Conservation (phyloP, 2,329 filamentous ascomycete genomes). For the Chrysoporthe deuterocubensis region DNA sequence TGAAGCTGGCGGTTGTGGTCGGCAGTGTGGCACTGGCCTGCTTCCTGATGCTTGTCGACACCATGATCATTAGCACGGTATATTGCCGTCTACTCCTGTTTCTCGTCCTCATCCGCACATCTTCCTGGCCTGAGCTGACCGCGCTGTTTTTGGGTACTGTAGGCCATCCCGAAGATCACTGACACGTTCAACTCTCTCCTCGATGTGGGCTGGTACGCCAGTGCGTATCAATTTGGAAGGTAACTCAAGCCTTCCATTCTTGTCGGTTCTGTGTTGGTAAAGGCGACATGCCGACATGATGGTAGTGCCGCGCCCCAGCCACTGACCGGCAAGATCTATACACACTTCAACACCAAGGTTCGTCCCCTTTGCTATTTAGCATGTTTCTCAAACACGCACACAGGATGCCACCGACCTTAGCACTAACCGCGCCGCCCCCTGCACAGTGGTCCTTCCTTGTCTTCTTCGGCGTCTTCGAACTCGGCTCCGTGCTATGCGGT, state of each 20-base stretch:
- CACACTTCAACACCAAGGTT: constrained; percentile 43
- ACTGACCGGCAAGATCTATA: constrained; percentile 56
- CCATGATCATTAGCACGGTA: constrained; percentile 31
- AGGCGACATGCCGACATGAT: too few relatives aligned
- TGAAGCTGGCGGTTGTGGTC: constrained; percentile 26
- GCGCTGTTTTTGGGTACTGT: background rate
- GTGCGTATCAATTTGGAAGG: constrained; percentile 31
- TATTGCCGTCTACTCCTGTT: too few relatives aligned
- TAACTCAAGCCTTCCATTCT: background rate
- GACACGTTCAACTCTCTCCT: constrained; percentile 35
- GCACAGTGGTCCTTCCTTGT: constrained; percentile 43
- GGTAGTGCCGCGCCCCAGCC: constrained; percentile 54
- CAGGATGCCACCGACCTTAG: too few relatives aligned
- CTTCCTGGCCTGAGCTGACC: too few relatives aligned
- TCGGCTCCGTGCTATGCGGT: constrained; percentile 60
- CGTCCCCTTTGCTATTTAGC: background rate
- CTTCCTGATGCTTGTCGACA: constrained; percentile 33
- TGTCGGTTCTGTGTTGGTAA: too few relatives aligned
- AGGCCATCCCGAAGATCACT: constrained; percentile 31
- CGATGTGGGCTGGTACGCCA: constrained; percentile 35
- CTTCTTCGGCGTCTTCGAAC: constrained; percentile 56
- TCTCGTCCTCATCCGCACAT: too few relatives aligned
- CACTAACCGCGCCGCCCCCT: too few relatives aligned
- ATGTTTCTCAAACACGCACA: too few relatives aligned
- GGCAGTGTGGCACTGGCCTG: constrained; percentile 25